Percentiles rank a stretch among this genome's conserved stretches.
Conservation (phyloP, 805 yeast species). For the Blastobotrys americana region DNA sequence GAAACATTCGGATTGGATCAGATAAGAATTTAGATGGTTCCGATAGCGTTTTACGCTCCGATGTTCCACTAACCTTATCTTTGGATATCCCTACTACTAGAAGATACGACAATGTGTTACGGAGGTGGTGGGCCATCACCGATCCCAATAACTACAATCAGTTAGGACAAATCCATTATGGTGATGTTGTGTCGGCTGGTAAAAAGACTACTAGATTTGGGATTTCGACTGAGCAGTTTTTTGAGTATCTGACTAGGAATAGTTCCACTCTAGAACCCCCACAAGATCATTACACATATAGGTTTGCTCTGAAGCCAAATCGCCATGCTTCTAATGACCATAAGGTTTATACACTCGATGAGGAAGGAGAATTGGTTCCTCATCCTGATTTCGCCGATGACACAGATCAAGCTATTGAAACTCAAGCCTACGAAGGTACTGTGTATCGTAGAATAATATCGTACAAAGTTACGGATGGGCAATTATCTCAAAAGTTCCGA, state of each 20-base stretch:
- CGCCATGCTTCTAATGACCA: constrained; percentile 6
- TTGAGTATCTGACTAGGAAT: constrained; percentile 20
- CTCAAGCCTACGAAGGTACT: constrained; percentile 19
- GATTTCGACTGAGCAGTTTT: constrained; percentile 18
- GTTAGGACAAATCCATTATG: constrained; percentile 1
- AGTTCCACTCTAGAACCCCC: constrained; percentile 21
- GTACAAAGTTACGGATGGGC: constrained; percentile 13
- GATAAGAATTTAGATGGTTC: background rate
- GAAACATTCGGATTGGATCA: background rate
- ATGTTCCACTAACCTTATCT: background rate
- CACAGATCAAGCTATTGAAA: background rate
- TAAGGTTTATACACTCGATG: constrained; percentile 14
- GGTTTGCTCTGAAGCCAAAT: constrained; percentile 20
- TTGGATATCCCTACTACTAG: constrained; percentile 18
- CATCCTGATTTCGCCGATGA: constrained; percentile 16
- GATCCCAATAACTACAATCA: constrained; percentile 21
- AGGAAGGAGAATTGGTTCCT: constrained; percentile 11
- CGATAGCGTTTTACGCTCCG: too few species aligned
- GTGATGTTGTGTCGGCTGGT: background rate
- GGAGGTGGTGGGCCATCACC: constrained; percentile 25
- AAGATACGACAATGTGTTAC: constrained; percentile 18
- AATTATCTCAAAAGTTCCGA: constrained; percentile 12
- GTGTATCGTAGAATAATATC: constrained; percentile 23
- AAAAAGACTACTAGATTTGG: background rate
- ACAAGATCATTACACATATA: constrained; percentile 14